These are phyloP conservation scores for Cyclanthera cordifolia DNA, from an alignment of 306 rosid genomes.

Conservation along the genomic window DNA sequence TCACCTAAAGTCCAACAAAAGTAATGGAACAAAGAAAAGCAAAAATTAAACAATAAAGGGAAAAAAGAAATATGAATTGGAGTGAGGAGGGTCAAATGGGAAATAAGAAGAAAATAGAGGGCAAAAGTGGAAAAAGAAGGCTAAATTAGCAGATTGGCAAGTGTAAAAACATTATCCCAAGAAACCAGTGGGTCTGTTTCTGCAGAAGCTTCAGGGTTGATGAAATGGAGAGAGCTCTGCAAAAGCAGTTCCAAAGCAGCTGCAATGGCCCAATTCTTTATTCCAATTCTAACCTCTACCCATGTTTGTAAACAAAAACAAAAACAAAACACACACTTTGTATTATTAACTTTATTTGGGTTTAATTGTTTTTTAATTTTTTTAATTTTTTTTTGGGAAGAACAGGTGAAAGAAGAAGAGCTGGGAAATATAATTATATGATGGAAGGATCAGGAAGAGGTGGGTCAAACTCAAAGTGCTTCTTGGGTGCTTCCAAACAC, in stretches of 20 bases:
- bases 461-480: slow-evolving; percentile 1
- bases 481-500: not conserved
- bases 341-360: too few relatives aligned
- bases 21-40: too few relatives aligned
- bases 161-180: slow-evolving; percentile 5
- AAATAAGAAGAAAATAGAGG: not conserved
- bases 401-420: not conserved
- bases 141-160: not conserved
- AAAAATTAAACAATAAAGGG: too few relatives aligned
- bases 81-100: not conserved
- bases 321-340: too few relatives aligned
- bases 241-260: not conserved
- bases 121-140: not conserved
- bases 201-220: not conserved
- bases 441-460: not conserved
- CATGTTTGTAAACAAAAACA: not conserved
- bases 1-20: too few relatives aligned
- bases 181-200: too few relatives aligned
- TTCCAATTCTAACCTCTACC: not conserved
- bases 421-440: not conserved
- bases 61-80: not conserved
- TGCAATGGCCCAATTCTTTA: not conserved
- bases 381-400: too few relatives aligned
- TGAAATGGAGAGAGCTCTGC: slow-evolving; percentile 5
- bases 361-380: too few relatives aligned